Base-by-base conservation (phyloP, 2,329 filamentous ascomycete species). In the Pyricularia pennisetigena region DNA sequence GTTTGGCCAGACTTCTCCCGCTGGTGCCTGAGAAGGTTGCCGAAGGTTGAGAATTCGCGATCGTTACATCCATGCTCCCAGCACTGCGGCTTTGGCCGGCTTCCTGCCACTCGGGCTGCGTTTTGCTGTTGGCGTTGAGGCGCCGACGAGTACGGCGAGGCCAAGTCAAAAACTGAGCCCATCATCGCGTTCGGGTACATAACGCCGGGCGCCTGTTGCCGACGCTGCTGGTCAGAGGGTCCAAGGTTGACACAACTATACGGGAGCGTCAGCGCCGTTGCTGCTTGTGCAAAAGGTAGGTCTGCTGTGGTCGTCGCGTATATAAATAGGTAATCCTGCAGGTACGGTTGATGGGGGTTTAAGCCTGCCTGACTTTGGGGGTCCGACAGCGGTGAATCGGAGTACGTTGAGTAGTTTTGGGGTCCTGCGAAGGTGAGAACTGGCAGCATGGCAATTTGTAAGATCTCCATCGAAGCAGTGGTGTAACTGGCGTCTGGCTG, bases 1-100 rank as follows among this genome's bases (percentile, higher is more conserved):
- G 94, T 92, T 67, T 94, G 93, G 29, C 94, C 94, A 0, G 92
- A 96, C 78, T 97, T 97, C 79, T 98, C 94, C 62, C 94, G 87
- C 78, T 97, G 94, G 77, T 98, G 94, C 71, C 94, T 86, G 54
- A 97, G 82, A 3, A 97, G 85, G 76, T 97, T 97, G 85, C 93
- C 97, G 76, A 97, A 97, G 3, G 94, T 97, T 23, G 93, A 97
- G 76, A 98, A 98, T 75, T 97, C 92, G 32, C 94, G 89, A 24
- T n/a, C n/a, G n/a, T n/a, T n/a, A n/a, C n/a, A n/a, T n/a, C n/a
- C n/a, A n/a, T n/a, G n/a, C n/a, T n/a, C 94, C 92, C 92, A 98
- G 79, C 94, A 97, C 76, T 97, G 93, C 64, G 94, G 93, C 80
- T 97, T 97, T 20, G 93, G 93, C 71, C 91, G 86, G 73, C 88